Base-by-base conservation (phyloP, 2,329 filamentous ascomycete species). In the Hyphodiscus sp. region DNA sequence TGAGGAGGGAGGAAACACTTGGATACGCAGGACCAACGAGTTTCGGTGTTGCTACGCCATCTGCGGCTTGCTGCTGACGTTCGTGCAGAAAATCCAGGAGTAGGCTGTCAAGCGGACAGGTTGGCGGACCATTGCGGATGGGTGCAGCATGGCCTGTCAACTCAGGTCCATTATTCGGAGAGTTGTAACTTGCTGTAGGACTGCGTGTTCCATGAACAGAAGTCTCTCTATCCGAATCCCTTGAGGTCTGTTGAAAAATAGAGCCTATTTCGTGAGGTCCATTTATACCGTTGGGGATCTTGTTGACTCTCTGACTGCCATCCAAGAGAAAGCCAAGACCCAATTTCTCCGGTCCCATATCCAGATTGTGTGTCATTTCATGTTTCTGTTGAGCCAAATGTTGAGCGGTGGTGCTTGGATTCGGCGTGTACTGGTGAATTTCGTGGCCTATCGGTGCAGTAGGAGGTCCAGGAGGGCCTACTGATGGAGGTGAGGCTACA, bases 1-100 rank as follows among this genome's bases (percentile, higher is more conserved):
- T 89, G 41, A 92, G 78, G 4, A 95, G 77, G 1, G 86, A 87
- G 0, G 85, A 85, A 53, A 95, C 87, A 53, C 85, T 88, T 1
- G 90, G 90, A 65, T 95, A 91, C 15, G 81, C 76, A 0, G 90
- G 89, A 0, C 89, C 89, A 8, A 89, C 78, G 9, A 92, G 78
- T 45, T 86, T 81, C 42, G 82, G 76, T 9, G 77, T 71, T 0
- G 85, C 73, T 1, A 83, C 76, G 4, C 88, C 87, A 55, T 87
- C 79, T 1, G 79, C 79, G 1, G 83, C 79, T 47, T 83, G 82
- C 62, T 85, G 79, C 41, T 77, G 80, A 33, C 86, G 81, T 62
- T 89, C 82, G 23, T 80, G 76, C 26, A 94, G 77, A 64, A 94
- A 95, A 66, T 91, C 85, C 20, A 92, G 78, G 45, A 95, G 77